Base-by-base conservation (phyloP, 768 basidiomycete genomes). In the Gymnopilus dilepis region DNA sequence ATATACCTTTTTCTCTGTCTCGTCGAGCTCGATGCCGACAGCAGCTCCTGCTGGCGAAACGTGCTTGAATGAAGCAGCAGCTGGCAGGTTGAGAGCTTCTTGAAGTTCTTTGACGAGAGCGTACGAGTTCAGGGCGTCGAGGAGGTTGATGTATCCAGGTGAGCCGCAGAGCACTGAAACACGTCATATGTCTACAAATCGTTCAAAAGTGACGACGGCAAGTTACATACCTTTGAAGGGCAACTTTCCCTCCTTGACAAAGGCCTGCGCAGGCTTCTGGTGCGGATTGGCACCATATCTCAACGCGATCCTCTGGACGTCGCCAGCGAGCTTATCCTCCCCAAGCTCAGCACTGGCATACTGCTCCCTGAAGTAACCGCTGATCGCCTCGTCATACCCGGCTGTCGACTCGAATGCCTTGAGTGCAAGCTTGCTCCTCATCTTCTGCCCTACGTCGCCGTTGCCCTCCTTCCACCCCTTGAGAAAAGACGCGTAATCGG, bases 61-160 rank as follows among this genome's bases (percentile, higher is more conserved):
- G 71, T 99, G 97, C 79, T 99, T 99, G 88, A 99, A 99, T 0
- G 96, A 98, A 0, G 97, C 97, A 12, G 97, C 97, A 13, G 97
- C 97, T 17, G 97, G 96, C 47, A 99, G 86, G 34, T 81, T 77
- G 59, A 99, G 85, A 0, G 93, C 93, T 60, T 87, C 92, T 47
- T 94, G 88, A 3, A 99, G 86, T 73, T 99, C 97, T 70, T 90
- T 92, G 59, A 99, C 97, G 40, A 99, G 86, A 1, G 94, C 96
- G 71, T 91, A 99, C 3, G 97, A 97, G 78, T 98, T 98, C 68
- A 99, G 86, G 1, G 96, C 97, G 70, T 99, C 97, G 55, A 99
- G 83, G 6, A 99, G 86, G 80, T 99, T 99, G 80, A 99, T 99
- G 76, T 98, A 98, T 22, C 97, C 97, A 9, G 97, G 97, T 7